phyloP scores from a whole-genome alignment of 768 basidiomycete genomes.

The Auriscalpium vulgare region DNA sequence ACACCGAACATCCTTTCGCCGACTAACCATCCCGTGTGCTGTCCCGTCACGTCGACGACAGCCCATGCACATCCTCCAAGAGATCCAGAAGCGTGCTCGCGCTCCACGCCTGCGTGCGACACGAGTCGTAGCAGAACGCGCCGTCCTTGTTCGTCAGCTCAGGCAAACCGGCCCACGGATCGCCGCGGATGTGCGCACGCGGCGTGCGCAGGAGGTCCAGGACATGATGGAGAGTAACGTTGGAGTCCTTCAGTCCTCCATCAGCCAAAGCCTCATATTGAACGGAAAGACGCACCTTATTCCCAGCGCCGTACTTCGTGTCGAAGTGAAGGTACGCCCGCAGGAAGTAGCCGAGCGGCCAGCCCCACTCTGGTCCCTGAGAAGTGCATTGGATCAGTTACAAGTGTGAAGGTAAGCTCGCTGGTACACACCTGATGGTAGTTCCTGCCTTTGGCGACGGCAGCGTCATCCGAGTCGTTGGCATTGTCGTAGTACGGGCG shows the following conservation, averaged over 20 bases:
- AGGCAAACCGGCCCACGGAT: conserved; percentile 90
- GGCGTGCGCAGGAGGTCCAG: conserved; percentile 64
- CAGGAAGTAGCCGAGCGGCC: conserved; percentile 93
- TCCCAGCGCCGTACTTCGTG: conserved; percentile 53
- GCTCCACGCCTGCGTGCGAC: conserved; percentile 94
- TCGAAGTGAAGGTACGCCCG: conserved; percentile 91
- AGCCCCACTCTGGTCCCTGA: conserved; percentile 90
- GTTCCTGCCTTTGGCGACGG: conserved; percentile 89
- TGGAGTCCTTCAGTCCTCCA: conserved; percentile 41
- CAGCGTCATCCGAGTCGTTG: conserved; percentile 78
- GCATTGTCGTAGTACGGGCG: conserved; percentile 89
- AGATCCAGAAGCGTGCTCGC: conserved; percentile 89
- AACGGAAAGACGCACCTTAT: conserved; percentile 44
- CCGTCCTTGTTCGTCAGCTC: conserved; percentile 89
- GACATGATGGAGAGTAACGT: conserved; percentile 72
- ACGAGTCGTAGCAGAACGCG: conserved; percentile 77
- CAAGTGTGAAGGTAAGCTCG: not conserved
- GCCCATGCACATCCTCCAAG: conserved; percentile 61
- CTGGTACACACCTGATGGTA: conserved; percentile 68
- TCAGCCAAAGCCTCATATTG: not conserved
- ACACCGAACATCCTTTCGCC: too few species aligned
- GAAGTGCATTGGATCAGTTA: not conserved
- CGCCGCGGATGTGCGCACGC: conserved; percentile 65
- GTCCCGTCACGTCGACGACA: conserved; percentile 5
- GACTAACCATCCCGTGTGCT: too few species aligned